Evolutionary conservation across 2,329 filamentous ascomycete genomes (phyloP).

Genomic region (Colletotrichum sojae): DNA sequence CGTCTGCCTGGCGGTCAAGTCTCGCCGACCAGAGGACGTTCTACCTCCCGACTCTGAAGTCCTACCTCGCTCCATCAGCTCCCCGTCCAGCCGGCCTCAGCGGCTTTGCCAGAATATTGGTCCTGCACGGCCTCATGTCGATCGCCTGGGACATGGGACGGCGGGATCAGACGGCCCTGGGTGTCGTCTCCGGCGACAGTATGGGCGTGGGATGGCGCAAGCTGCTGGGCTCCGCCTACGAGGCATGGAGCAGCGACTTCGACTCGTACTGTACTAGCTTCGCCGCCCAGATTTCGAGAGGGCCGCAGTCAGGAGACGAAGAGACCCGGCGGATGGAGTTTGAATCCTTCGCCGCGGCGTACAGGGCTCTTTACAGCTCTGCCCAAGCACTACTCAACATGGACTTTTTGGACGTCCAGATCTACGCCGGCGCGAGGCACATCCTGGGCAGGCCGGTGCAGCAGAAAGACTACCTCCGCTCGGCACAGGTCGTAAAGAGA

Average conservation of each 20-base stretch:
- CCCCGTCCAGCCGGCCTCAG: conserved; percentile 59
- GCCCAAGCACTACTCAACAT: conserved; percentile 70
- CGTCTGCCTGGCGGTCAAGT: conserved; percentile 51
- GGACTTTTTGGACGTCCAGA: conserved; percentile 73
- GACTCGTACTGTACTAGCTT: conserved; percentile 63
- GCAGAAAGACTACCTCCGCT: conserved; percentile 64
- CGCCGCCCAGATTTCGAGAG: conserved; percentile 42
- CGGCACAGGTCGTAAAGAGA: conserved; percentile 63
- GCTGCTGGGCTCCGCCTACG: conserved; percentile 67
- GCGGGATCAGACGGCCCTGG: conserved; percentile 72
- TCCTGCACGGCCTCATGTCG: conserved; percentile 75
- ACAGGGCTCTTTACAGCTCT: conserved; percentile 70
- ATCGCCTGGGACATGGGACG: conserved; percentile 74
- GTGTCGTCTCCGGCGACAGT: conserved; percentile 50
- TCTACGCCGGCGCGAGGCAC: conserved; percentile 71
- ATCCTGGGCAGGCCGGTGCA: conserved; percentile 71
- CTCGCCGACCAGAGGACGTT: conserved; percentile 48
- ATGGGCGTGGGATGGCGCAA: conserved; percentile 58
- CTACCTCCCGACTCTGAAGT: conserved; percentile 68
- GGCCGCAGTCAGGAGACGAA: background rate
- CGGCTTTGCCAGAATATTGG: conserved; percentile 64
- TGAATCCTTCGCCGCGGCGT: conserved; percentile 62
- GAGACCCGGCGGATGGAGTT: conserved; percentile 53
- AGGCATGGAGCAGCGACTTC: conserved; percentile 71
- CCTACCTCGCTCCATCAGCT: conserved; percentile 65